A percentile compares a stretch with the other conserved stretches of the same genome.
Evolutionary conservation across 306 rosid species (phyloP).

Genomic region (Coriaria nepalensis): DNA sequence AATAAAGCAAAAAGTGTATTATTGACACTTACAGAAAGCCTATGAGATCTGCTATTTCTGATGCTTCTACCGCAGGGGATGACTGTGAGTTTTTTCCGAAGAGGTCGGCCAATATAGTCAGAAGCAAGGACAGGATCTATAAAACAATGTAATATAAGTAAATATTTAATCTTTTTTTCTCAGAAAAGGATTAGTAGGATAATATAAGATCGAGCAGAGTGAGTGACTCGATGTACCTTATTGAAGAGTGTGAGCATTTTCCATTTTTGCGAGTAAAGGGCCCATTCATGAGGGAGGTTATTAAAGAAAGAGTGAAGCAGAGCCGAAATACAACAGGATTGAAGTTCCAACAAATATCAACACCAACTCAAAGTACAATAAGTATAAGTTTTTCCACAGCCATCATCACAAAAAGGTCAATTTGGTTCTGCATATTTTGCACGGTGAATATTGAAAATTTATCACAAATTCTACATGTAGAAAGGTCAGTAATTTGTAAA

Average conservation of each 20-base stretch:
- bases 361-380: neutral
- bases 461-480: neutral
- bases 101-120: conserved; percentile 65
- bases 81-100: conserved; percentile 82
- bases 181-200: neutral
- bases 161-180: neutral
- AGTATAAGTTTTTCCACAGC: neutral
- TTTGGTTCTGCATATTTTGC: neutral
- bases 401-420: neutral
- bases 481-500: conserved; percentile 2
- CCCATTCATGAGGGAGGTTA: conserved; percentile 91
- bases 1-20: neutral
- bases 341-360: conserved; percentile 13
- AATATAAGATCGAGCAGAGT: conserved; percentile 7
- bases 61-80: conserved; percentile 38
- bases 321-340: conserved; percentile 28
- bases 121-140: conserved; percentile 62
- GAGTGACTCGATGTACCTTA: conserved; percentile 45
- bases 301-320: conserved; percentile 91
- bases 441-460: neutral
- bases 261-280: conserved; percentile 92
- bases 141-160: conserved; percentile 15
- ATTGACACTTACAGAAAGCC: conserved; percentile 70
- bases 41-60: conserved; percentile 70
- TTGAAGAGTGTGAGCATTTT: conserved; percentile 78